Base-by-base conservation (phyloP, 1,284 basidiomycete species). In the Trichosporon ovoides region DNA sequence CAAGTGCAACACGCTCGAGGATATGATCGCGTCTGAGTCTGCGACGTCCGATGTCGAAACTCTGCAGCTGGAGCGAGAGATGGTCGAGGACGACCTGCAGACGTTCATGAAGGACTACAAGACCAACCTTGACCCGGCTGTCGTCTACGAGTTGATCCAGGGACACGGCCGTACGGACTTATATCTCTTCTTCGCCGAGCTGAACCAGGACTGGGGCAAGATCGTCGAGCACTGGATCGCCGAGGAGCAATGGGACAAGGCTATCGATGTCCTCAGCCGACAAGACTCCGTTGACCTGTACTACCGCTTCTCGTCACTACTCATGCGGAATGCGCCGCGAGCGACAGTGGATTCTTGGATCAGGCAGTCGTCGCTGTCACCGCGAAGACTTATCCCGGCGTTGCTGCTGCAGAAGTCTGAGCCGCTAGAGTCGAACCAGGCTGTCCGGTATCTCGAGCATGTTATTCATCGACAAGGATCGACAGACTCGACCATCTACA, bases 1-100 rank as follows among this genome's bases (percentile, higher is more conserved):
- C 77, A 98, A 96, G 79, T 92, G 92, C 75, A 95, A 97, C 70
- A 90, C 95, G 64, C 81, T 98, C 51, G 96, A 99, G 72, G 96
- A 98, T 70, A 71, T 78, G 16, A 69, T 79, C 18, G 77, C 79
- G 0, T 79, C 93, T 0, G 90, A 93, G 75, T 87, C 87, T 1
- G 84, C 88, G 3, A 87, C 87, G 3, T 86, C 88, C 54, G 90
- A 96, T 65, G 87, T 89, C 6, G 88, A 93, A 55, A 95, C 93
- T 69, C 79, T 97, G 37, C 82, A 84, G 53, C 82, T 87, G 4
- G 93, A 98, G 74, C 83, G 87, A 49, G 80, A 80, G 13, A 87
- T 98, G 60, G 81, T 97, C 24, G 92, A 96, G 70, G 95, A 97
- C 53, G 95, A 98, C 71, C 81, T 98, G 43, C 82, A 85, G 52